Evolutionary conservation across 306 rosid species (phyloP), one percentile per base, ranked within the genome.

Genomic region (Prunus kanzakura): DNA sequence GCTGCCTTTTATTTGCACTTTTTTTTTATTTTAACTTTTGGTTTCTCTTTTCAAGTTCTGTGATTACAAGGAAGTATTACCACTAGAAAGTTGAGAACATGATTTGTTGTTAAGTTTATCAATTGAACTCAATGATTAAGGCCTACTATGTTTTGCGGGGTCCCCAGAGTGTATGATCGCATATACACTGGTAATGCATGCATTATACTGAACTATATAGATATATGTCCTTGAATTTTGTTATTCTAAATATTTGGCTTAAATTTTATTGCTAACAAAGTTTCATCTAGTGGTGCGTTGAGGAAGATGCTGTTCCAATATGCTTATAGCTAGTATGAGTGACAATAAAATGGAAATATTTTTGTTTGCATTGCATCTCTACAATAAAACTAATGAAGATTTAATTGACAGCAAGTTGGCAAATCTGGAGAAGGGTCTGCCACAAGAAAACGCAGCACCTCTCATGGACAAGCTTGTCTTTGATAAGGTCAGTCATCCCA

Each of bases 81-180:
- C 3, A 9, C 29, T 51, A 51, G 45, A 51, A 8, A 8, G 18
- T n/a, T 41, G 49, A 23, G 6, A 25, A 7, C 51, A 13, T 11
- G 32, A 25, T 3, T 15, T 69, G 23, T 68, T 13, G 11, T 49
- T 55, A 25, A 49, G 9, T 49, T 27, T 49, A 16, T 56, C 67
- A 63, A 32, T 41, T 80, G 64, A 57, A 65, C 19, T 68, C 52
- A 22, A 23, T 12, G 7, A 22, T 29, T 45, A 77, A 89, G 82
- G 80, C 98, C 98, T 75, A 86, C 95, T 57, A 74, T 90, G 57
- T 94, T 94, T 79, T 94, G 91, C 76, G 98, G 93, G 4, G 98
- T 94, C 64, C 97, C 98, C 71, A 86, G 98, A 78, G 93, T 94
- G 74, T 92, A 82, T 55, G 98, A 94, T 80, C 90, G 93, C 35